Percentiles rank a stretch among this genome's conserved stretches.
Conservation (phyloP, 2,329 filamentous ascomycete species). For the Fusarium caatingaense region DNA sequence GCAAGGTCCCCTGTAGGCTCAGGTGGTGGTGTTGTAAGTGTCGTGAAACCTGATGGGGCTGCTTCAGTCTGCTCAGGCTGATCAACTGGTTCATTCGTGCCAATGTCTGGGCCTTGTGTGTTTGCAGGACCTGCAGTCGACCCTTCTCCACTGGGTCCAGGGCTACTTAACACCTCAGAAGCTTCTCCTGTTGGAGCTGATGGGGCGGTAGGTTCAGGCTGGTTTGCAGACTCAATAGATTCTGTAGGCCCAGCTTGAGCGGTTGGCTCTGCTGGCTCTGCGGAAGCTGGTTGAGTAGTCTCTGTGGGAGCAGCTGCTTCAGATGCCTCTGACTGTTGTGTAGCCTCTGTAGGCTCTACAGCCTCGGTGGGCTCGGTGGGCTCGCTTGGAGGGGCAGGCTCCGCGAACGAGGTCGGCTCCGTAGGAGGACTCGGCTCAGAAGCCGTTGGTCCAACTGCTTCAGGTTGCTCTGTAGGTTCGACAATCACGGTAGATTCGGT, state of each 20-base stretch:
- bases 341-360: neutral
- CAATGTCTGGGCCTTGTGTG: no score
- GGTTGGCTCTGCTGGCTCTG: no score
- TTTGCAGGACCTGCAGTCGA: neutral
- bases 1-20: neutral
- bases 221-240: accelerated
- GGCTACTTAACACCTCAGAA: neutral
- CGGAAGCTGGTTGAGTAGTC: neutral
- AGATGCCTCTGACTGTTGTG: no score
- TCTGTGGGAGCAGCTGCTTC: neutral
- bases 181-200: neutral
- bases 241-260: no score
- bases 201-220: no score
- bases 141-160: neutral
- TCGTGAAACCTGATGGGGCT: neutral
- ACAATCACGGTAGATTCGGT: no score
- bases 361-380: neutral
- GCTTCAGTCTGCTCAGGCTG: neutral
- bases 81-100: neutral
- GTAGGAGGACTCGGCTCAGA: no score
- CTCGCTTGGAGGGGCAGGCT: neutral
- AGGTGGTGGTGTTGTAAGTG: neutral
- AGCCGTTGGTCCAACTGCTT: no score
- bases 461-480: no score
- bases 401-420: no score